Evolutionary conservation across 2,329 filamentous ascomycete species (phyloP), one percentile per base, ranked within the genome.

Genomic region (Domatiomyces globalis): DNA sequence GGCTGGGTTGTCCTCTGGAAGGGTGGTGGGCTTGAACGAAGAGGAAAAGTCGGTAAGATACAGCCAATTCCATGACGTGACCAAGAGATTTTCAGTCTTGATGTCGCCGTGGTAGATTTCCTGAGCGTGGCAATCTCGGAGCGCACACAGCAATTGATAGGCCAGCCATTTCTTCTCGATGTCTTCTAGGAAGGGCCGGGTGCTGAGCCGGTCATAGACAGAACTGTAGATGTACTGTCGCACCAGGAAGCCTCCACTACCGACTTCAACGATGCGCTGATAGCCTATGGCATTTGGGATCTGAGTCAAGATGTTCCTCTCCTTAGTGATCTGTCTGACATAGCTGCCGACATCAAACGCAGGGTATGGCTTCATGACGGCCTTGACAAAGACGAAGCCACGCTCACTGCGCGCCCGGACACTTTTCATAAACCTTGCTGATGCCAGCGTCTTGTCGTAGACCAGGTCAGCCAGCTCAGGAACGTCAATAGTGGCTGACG

Each of bases 131-230:
- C 87, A 95, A 67, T 98, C 94, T 51, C 89, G 82, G 53, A 98
- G 73, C 2, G 87, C 89, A 66, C 88, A 95, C 9, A 98, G 77
- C 2, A 98, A 77, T 70, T 98, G 92, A 62, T 95, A 98, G 0
- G 90, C 86, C 48, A 98, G 78, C 92, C 92, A 98, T 71, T 94
- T 95, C 76, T 95, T 96, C 68, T 98, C 92, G 58, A 98, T 92
- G 58, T 94, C 87, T 68, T 98, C 94, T 8, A 96, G 74, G 61
- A 98, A 98, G 0, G 92, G 94, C 6, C 94, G 81, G 7, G 92
- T 98, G 68, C 92, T 80, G 68, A 98, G 81, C 50, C 92, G 85
- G 70, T 98, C 92, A 70, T 98, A 98, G 4, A 98, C 77, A 20
- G 92, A 96, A 73, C 85, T 95, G 69, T 96, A 92, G 54, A 96